phyloP scores from a whole-genome alignment of 1,139 yeast genomes.

The Scheffersomyces lignicola region DNA sequence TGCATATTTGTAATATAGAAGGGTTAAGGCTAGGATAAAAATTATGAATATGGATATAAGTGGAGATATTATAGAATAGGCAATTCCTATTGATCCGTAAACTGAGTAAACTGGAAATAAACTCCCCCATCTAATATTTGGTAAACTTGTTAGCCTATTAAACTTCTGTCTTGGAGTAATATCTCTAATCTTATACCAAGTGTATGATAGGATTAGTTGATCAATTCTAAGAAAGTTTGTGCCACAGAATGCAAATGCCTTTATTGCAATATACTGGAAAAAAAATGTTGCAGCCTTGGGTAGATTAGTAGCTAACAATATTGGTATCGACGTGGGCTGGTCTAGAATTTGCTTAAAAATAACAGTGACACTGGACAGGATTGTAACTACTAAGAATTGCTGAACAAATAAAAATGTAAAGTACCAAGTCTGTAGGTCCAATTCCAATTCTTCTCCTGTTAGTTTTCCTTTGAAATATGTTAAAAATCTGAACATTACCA shows the following conservation, averaged over 20 bases:
- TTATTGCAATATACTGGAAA: constrained; percentile 68
- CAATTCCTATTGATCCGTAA: constrained; percentile 72
- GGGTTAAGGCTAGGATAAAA: constrained; percentile 55
- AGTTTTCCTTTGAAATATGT: constrained; percentile 50
- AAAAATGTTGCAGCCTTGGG: constrained; percentile 85
- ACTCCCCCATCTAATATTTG: constrained; percentile 71
- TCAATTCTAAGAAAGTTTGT: constrained; percentile 59
- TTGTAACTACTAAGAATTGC: constrained; percentile 78
- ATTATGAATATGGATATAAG: constrained; percentile 64
- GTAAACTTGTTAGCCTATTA: constrained; percentile 41
- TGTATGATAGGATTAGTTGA: constrained; percentile 40
- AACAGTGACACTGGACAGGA: constrained; percentile 76
- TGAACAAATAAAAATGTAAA: constrained; percentile 74
- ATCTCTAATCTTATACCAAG: constrained; percentile 40
- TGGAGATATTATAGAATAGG: constrained; percentile 79
- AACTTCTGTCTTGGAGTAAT: constrained; percentile 63
- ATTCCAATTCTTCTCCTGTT: constrained; percentile 57
- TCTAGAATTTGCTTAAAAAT: constrained; percentile 64
- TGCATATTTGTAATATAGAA: constrained; percentile 69
- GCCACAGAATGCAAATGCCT: constrained; percentile 75
- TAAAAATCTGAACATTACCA: constrained; percentile 49
- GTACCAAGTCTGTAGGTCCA: constrained; percentile 67
- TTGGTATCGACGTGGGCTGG: constrained; percentile 72
- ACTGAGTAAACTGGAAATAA: constrained; percentile 74
- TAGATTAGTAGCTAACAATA: constrained; percentile 67